phyloP scores from a whole-genome alignment of 1,284 basidiomycete genomes.

The Sporisorium graminicola region DNA sequence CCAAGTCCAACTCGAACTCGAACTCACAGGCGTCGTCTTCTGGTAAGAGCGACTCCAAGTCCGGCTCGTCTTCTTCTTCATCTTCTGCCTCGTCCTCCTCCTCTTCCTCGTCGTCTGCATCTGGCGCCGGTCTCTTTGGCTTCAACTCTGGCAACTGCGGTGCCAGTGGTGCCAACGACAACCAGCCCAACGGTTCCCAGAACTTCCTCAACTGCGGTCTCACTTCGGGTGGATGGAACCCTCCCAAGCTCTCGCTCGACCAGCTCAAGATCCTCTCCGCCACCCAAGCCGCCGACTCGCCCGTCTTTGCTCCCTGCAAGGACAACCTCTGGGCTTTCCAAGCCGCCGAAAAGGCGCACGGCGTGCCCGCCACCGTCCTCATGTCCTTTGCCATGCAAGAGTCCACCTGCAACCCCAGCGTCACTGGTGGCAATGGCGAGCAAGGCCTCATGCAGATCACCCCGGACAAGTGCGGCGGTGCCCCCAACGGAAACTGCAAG shows the following conservation, averaged over 20 bases:
- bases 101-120: conserved; percentile 22
- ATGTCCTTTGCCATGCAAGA: conserved; percentile 64
- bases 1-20: conserved; percentile 10
- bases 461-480: conserved; percentile 57
- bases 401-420: conserved; percentile 55
- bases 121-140: conserved; percentile 42
- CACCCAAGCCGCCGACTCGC: conserved; percentile 33
- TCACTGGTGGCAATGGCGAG: conserved; percentile 58
- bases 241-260: conserved; percentile 46
- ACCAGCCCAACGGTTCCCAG: conserved; percentile 56
- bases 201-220: conserved; percentile 62
- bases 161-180: conserved; percentile 32
- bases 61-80: conserved; percentile 21
- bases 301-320: conserved; percentile 56
- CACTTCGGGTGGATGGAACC: conserved; percentile 49
- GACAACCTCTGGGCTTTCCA: conserved; percentile 51
- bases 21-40: conserved; percentile 19
- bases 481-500: conserved; percentile 53
- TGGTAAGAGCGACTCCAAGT: conserved; percentile 19
- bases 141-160: conserved; percentile 33
- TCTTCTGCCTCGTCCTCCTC: conserved; percentile 12
- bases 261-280: conserved; percentile 52
- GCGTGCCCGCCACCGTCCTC: conserved; percentile 53
- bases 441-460: conserved; percentile 65
- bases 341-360: conserved; percentile 36